These are phyloP conservation scores for Xylariaceae sp. DNA, from an alignment of 2,329 filamentous ascomycete genomes.

Conservation along the genomic window DNA sequence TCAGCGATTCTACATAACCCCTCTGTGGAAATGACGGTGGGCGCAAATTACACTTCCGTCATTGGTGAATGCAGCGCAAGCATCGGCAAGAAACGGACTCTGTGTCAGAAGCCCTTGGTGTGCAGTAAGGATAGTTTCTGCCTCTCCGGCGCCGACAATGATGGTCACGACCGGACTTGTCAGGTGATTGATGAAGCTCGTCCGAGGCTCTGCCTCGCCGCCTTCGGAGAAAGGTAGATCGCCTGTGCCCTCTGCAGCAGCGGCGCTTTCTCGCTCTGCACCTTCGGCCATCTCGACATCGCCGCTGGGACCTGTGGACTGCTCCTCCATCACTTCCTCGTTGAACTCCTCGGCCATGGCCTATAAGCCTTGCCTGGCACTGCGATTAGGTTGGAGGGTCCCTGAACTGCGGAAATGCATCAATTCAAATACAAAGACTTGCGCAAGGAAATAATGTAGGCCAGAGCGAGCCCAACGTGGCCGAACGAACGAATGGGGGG, in stretches of 20 bases:
- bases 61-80: conserved; percentile 57
- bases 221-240: conserved; percentile 37
- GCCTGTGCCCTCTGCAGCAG: conserved; percentile 15
- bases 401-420: too few species aligned
- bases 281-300: conserved; percentile 30
- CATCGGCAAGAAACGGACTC: conserved; percentile 69
- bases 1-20: conserved; percentile 1
- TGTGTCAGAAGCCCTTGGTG: conserved; percentile 73
- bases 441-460: too few species aligned
- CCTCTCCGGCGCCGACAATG: conserved; percentile 57
- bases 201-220: conserved; percentile 30
- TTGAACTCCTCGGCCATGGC: conserved; percentile 26
- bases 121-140: conserved; percentile 63
- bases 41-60: conserved; percentile 52
- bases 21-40: conserved; percentile 1
- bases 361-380: too few species aligned
- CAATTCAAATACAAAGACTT: too few species aligned
- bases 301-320: conserved; percentile 21
- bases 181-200: conserved; percentile 55
- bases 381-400: too few species aligned
- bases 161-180: conserved; percentile 66
- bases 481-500: too few species aligned
- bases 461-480: too few species aligned
- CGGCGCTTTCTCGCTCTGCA: conserved; percentile 27
- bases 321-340: conserved; percentile 25